Evolutionary conservation across 2,329 filamentous ascomycete species (phyloP).

Genomic region (Ophiostoma pallidulum): DNA sequence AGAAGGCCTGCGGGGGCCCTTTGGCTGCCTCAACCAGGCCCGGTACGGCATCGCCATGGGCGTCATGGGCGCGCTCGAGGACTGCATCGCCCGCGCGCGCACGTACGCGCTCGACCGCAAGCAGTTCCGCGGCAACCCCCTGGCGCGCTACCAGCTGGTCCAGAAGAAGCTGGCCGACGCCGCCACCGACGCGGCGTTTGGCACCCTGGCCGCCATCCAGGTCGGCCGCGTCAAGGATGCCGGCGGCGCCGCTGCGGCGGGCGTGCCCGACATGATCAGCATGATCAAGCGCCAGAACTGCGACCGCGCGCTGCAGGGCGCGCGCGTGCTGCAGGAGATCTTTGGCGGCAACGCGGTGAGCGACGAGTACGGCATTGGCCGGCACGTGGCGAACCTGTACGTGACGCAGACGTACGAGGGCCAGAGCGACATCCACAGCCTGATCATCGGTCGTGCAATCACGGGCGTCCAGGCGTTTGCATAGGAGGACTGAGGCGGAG

Average conservation of each 20-base stretch:
- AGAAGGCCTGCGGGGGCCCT: conserved; percentile 80
- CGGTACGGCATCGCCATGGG: conserved; percentile 91
- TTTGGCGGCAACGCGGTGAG: conserved; percentile 98
- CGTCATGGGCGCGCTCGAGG: conserved; percentile 87
- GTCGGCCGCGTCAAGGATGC: conserved; percentile 89
- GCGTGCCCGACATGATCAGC: conserved; percentile 83
- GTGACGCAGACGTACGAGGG: conserved; percentile 98
- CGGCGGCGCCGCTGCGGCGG: conserved; percentile 75
- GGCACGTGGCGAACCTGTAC: conserved; percentile 92
- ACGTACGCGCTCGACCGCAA: conserved; percentile 85
- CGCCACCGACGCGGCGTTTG: conserved; percentile 80
- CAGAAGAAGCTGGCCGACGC: conserved; percentile 98
- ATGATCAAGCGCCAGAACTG: conserved; percentile 98
- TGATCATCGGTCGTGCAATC: conserved; percentile 60
- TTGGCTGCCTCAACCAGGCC: conserved; percentile 88
- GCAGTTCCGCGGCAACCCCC: conserved; percentile 92
- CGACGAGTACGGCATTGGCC: conserved; percentile 90
- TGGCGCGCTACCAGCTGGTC: conserved; percentile 92
- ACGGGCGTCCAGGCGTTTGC: conserved; percentile 63
- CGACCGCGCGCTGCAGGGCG: conserved; percentile 73
- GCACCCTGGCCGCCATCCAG: conserved; percentile 81
- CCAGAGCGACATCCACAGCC: conserved; percentile 89
- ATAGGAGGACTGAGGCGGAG: conserved; percentile 31
- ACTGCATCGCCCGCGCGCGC: conserved; percentile 72
- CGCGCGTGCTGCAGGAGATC: conserved; percentile 78